Conservation (phyloP, 768 basidiomycete genomes). For the Suillus alpinus region DNA sequence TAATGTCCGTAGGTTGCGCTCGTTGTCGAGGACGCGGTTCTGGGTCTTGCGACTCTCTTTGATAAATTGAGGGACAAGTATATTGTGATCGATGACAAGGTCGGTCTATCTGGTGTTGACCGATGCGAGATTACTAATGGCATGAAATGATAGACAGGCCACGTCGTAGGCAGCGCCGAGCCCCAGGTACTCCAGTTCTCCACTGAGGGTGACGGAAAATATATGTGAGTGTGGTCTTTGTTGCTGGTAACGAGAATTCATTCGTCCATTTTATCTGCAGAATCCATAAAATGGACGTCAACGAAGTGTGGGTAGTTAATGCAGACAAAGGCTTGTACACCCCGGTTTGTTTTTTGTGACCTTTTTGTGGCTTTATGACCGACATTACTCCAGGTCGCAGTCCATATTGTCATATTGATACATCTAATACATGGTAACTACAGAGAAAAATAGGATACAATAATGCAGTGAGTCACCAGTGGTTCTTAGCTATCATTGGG, state of each 20-base stretch:
- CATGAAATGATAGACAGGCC: not conserved
- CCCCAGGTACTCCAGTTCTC: not conserved
- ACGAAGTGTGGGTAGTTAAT: not conserved
- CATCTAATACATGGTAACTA: too few relatives aligned
- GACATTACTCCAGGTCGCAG: not conserved
- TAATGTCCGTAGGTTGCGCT: not conserved
- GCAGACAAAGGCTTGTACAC: not conserved
- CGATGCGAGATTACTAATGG: not conserved
- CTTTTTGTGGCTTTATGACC: not conserved
- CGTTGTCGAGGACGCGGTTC: not conserved
- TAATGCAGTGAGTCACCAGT: too few relatives aligned
- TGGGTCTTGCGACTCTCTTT: not conserved
- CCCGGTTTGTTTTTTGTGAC: not conserved
- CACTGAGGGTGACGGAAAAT: not conserved
- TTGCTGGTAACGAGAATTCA: not conserved
- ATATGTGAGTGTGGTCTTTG: not conserved
- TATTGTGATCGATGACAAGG: not conserved
- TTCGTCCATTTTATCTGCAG: not conserved
- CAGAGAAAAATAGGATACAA: too few relatives aligned
- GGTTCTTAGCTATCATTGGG: too few relatives aligned
- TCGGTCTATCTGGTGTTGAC: not conserved
- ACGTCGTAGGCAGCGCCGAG: not conserved
- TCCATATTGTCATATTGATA: too few relatives aligned
- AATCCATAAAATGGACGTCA: not conserved
- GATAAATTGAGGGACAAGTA: not conserved